Conservation (phyloP, 148 eudicot species). For the Dianthus caryophyllus region DNA sequence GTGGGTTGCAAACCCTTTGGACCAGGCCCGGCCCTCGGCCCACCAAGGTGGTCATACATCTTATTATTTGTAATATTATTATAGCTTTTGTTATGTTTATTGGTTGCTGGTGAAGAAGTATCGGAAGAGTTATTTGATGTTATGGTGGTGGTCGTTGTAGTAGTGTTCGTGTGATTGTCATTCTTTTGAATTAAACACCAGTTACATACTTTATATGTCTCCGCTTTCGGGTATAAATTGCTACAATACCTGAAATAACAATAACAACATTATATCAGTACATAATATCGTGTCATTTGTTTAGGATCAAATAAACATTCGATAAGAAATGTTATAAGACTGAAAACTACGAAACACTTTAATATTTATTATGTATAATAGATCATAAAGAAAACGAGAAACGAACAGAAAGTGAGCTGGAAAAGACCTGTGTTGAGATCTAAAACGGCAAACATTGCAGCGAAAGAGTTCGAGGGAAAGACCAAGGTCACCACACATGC, state of each 20-base stretch:
- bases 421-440: conserved; percentile 81
- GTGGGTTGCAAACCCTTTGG: conserved; percentile 21
- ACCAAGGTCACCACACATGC: conserved; percentile 84
- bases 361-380: too few species aligned
- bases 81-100: conserved; percentile 20
- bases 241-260: conserved; percentile 57
- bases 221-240: conserved; percentile 67
- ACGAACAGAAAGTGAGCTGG: background rate
- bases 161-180: background rate
- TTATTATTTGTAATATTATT: background rate
- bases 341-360: too few species aligned
- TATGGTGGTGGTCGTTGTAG: conserved; percentile 11
- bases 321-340: too few species aligned
- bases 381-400: background rate
- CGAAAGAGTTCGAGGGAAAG: conserved; percentile 60
- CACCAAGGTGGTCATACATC: conserved; percentile 16
- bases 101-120: conserved; percentile 31
- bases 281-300: background rate
- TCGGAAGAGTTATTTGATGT: conserved; percentile 11
- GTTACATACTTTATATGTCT: conserved; percentile 59
- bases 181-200: conserved; percentile 60
- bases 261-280: background rate
- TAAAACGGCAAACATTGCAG: conserved; percentile 63
- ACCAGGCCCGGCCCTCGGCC: conserved; percentile 15
- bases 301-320: too few species aligned